Base-by-base conservation (phyloP, 805 yeast species). In the Ogataea pini region DNA sequence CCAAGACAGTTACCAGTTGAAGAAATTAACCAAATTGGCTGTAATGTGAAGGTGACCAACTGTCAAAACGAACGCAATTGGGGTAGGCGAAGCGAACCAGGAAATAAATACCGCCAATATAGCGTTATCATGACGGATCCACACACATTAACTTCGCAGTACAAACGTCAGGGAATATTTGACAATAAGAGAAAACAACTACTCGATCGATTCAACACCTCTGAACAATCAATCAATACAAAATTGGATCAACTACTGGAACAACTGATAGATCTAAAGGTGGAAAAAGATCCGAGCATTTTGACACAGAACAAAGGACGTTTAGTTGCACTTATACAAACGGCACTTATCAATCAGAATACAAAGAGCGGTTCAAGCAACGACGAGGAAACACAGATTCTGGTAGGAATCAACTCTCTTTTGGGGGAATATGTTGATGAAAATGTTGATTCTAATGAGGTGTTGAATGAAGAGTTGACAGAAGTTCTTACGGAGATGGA, bases 251-350 rank as follows among this genome's bases (percentile, higher is more conserved):
- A 38, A 32, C 43, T 52, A 13, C 45, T 52, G n/a, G 49, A 42
- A 40, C 57, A 73, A 20, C 60, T 78, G 60, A 71, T 79, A 3
- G 79, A 75, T 48, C 60, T 65, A 36, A 78, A 77, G 51, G 72
- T 78, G 19, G 66, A 70, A 39, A 65, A 71, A 29, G 80, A 79
- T 52, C 82, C 82, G 1, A 61, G 70, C 16, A 69, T 79, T 14
- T 59, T 79, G 17, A 60, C 69, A 1, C 62, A 76, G 56, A 79
- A 78, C 60, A 74, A 70, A 45, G 82, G 81, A 2, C 76, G 72
- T 41, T 67, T 76, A 58, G 76, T 75, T 0, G 83, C 83, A 0
- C 59, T 78, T 49, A 73, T 79, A 2, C 82, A 78, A 54, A 79
- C 82, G 1, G 76, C 74, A 29, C 70, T 78, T 39, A 69, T 76